Evolutionary conservation across 768 basidiomycete species (phyloP), one percentile per base, ranked within the genome.

Genomic region (Lentinula guzmanii): DNA sequence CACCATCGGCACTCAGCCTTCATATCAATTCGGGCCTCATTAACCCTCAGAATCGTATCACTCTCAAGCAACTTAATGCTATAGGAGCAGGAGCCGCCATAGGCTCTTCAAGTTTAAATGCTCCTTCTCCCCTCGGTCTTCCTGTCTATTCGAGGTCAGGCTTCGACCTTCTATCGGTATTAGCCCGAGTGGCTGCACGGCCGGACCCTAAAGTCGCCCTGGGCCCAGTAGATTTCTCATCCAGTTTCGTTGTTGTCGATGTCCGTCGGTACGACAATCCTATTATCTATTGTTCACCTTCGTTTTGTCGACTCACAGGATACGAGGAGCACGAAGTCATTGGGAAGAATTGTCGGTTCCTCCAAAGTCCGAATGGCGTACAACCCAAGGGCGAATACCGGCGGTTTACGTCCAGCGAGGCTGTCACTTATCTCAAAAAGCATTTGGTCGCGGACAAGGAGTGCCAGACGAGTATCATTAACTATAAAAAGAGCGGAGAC

Each of bases 181-280:
- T 98, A 31, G 81, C 89, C 9, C 82, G 92, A 7, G 88, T 98
- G 7, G 86, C 82, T 5, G 82, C 78, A 15, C 82, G 95, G 5
- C 85, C 85, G 0, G 82, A 89, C 66, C 92, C 93, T 1, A 83
- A 77, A 61, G 82, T 98, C 46, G 74, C 79, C 9, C 82, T 98
- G 16, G 96, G 97, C 15, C 93, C 96, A 0, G 91, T 98, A 33
- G 96, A 99, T 72, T 77, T 94, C 62, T 89, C 90, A 5, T 95
- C 93, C 70, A 85, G 89, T n/a, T 99, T 98, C 73, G 82, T 91
- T 67, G 90, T 99, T 43, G 88, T 87, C 48, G 97, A 99, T 70
- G 82, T 87, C 24, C 83, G 90, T 5, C 77, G 90, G 60, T 83
- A 84, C 64, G 97, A 99, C 71, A 76, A 77, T 35, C 93, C 96